Evolutionary conservation across 495 filamentous ascomycete genomes (phyloP), one percentile per base, ranked within the genome.

Genomic region (Daldinia concentrica): DNA sequence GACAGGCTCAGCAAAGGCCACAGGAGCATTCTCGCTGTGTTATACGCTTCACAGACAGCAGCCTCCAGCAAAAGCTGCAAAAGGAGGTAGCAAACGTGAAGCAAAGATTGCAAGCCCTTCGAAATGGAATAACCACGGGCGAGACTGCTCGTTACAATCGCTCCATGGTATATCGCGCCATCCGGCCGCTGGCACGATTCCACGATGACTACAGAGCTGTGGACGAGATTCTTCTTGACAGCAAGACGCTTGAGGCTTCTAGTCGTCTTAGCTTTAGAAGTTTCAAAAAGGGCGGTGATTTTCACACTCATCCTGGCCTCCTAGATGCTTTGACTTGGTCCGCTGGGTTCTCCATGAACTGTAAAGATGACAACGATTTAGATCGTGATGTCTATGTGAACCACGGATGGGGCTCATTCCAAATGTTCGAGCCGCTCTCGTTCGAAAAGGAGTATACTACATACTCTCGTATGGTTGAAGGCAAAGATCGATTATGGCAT

Each of bases 141-240:
- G 50, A 54, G 12, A 54, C 50, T 7, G 50, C 50, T 54, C 26
- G 50, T 54, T 54, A 29, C 26, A 54, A 54, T n/a, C 50, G 50
- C 14, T 27, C 50, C 50, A 54, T 54, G 50, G 50, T 54, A 54
- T 54, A 54, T 26, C 50, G 50, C 50, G 50, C 50, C 50, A 54
- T 54, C 50, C 24, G 50, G 14, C 50, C 50, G 12, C 50, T 54
- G 5, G 50, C 50, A 54, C 11, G 50, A n/a, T 54, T 54, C 26
- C 50, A 54, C 50, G 50, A 54, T 1, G 50, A 54, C 50, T 54
- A 54, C 50, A 15, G 50, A 17, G 50, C 50, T 11, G 50, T 54
- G 26, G 50, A 54, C 15, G 50, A 54, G 24, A 54, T 54, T 24
- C 14, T 54, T 14, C 50, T 54, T 8, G 27, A 54, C 14, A 54